Evolutionary conservation across 257 asterid genomes (phyloP), one percentile per base, ranked within the genome.

Genomic region (Solanum chiquidenum): DNA sequence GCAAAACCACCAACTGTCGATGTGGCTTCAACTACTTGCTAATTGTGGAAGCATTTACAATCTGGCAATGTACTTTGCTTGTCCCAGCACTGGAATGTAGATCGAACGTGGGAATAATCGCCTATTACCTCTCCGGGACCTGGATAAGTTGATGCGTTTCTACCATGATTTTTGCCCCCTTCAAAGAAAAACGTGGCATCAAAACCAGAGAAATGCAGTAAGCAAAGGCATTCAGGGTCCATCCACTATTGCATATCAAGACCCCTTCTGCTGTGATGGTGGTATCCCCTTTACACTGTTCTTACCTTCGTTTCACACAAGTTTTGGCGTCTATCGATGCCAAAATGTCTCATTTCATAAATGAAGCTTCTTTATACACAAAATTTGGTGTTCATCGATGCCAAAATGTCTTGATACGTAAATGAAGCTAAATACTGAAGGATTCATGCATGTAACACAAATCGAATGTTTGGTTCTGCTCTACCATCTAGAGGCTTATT

Each of bases 1-100:
- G 58, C 38, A 23, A 79, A 84, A 35, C 82, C 90, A 29, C 72
- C 90, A 37, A 40, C 31, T 33, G 40, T 60, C 64, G 87, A 74
- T 20, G 89, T 84, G 71, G 88, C 58, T 86, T 83, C 90, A 83
- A 72, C 21, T 55, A 31, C 90, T 25, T 11, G 49, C 69, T 86
- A 49, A 82, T 82, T 16, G 29, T 82, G 69, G 85, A 29, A 49
- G 44, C 85, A 49, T 80, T 49, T 46, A 49, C 69, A 12, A 49
- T 18, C 21, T 82, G 40, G 20, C 10, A 12, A 76, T 76, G 60
- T 40, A 23, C 35, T 76, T 38, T 40, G 13, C 60, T 40, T 49
- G 69, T 29, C 69, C 44, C 44, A 49, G 10, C 29, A 31, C 69
- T 16, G 66, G 69, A 82, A 79, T 52, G 69, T 25, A 16, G 69